Conservation (phyloP, 306 rosid genomes). For the peach (Prunus persica) region Prunus_persica_NCBIv2 NC_034012.1:7665001-7665500, state of each 20-base stretch:
- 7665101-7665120: neutral
- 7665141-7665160: neutral
- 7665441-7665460: constrained; percentile 57
- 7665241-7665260: constrained; percentile 59
- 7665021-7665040: constrained; percentile 1
- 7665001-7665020: constrained; percentile 10
- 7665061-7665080: neutral
- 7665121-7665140: neutral
- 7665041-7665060: neutral
- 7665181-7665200: neutral
- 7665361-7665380: constrained; percentile 45
- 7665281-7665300: constrained; percentile 86
- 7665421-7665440: constrained; percentile 54
- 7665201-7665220: neutral
- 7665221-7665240: constrained; percentile 18
- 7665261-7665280: constrained; percentile 99
- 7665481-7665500: constrained; percentile 42
- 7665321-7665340: constrained; percentile 68
- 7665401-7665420: constrained; percentile 56
- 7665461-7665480: constrained; percentile 43
- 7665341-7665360: constrained; percentile 42
- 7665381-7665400: constrained; percentile 58
- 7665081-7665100: neutral
- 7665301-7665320: constrained; percentile 70
- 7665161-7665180: neutral